phyloP scores from a whole-genome alignment of 495 filamentous ascomycete genomes.

The Aspergillus bertholletiae region DNA sequence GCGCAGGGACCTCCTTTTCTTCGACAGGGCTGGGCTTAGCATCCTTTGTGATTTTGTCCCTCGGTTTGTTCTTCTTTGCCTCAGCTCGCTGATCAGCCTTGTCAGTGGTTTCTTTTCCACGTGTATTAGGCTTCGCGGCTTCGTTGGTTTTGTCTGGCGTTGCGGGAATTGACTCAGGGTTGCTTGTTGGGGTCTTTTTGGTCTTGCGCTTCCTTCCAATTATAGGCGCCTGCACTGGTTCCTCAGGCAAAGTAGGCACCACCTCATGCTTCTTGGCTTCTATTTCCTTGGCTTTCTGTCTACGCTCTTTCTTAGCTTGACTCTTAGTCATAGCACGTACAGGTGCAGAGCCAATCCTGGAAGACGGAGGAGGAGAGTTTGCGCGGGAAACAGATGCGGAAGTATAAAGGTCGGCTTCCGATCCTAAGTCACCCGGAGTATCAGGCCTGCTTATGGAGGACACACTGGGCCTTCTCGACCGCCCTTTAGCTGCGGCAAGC shows the following conservation, averaged over 20 bases:
- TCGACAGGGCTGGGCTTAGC: slow-evolving; percentile 27
- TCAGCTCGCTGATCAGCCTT: slow-evolving; percentile 27
- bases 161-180: slow-evolving; percentile 37
- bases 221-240: slow-evolving; percentile 74
- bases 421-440: slow-evolving; percentile 74
- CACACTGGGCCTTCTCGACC: slow-evolving; percentile 58
- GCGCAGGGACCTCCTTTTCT: slow-evolving; percentile 25
- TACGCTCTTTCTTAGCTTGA: slow-evolving; percentile 81
- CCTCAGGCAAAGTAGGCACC: slow-evolving; percentile 46
- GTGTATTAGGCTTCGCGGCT: slow-evolving; percentile 31
- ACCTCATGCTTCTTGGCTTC: slow-evolving; percentile 63
- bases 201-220: slow-evolving; percentile 87
- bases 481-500: slow-evolving; percentile 36
- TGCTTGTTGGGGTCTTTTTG: slow-evolving; percentile 59
- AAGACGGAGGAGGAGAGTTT: slow-evolving; percentile 75
- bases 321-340: slow-evolving; percentile 82
- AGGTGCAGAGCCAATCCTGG: slow-evolving; percentile 72
- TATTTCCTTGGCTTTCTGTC: slow-evolving; percentile 55
- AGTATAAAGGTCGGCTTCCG: slow-evolving; percentile 72
- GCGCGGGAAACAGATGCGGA: slow-evolving; percentile 81
- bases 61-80: slow-evolving; percentile 34
- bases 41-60: slow-evolving; percentile 35
- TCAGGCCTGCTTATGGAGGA: slow-evolving; percentile 64
- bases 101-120: slow-evolving; percentile 16
- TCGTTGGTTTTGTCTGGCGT: slow-evolving; percentile 29